Evolutionary conservation across 768 basidiomycete species (phyloP), one percentile per base, ranked within the genome.

Genomic region (Russula olivacea): DNA sequence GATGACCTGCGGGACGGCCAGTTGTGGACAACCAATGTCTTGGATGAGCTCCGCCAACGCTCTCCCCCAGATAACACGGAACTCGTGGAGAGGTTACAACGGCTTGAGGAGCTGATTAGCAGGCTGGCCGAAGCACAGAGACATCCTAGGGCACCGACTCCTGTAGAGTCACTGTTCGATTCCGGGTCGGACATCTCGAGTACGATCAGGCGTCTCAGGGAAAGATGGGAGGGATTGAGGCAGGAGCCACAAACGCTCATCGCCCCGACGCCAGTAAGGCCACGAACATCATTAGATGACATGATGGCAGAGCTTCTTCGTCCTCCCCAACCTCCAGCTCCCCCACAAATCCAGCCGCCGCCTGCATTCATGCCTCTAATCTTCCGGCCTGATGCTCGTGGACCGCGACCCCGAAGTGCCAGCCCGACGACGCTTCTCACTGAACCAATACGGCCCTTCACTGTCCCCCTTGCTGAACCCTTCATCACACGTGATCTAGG

Each of bases 1-100:
- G 75, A 77, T 11, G 81, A 79, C 10, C 72, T 96, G 23, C 77
- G 82, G 72, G 79, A 88, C 53, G 83, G 80, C 6, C 91, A 95
- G 72, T 68, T 72, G 0, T 75, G 80, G 0, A 81, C 87, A 8
- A 84, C 85, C 56, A 78, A 81, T 34, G 74, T 84, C 63, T 72
- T 94, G 40, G 83, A 88, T 60, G 81, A 85, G 28, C 75, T 93
- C 58, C 80, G 82, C 21, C 77, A 79, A 15, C 69, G 77, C 17
- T 25, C 28, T n/a, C 65, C 34, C 78, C 80, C 21, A 69, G 72
- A 23, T 69, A 69, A 30, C 77, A 81, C 69, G 74, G 77, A 69
- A n/a, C 61, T 65, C 21, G 34, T 63, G 28, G 70, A 55, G 32
- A 64, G 55, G 38, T 51, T 63, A 51, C 61, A 43, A 21, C 64